These are phyloP conservation scores for Periconia digitata DNA, from an alignment of 2,329 filamentous ascomycete genomes.

Conservation along the genomic window DNA sequence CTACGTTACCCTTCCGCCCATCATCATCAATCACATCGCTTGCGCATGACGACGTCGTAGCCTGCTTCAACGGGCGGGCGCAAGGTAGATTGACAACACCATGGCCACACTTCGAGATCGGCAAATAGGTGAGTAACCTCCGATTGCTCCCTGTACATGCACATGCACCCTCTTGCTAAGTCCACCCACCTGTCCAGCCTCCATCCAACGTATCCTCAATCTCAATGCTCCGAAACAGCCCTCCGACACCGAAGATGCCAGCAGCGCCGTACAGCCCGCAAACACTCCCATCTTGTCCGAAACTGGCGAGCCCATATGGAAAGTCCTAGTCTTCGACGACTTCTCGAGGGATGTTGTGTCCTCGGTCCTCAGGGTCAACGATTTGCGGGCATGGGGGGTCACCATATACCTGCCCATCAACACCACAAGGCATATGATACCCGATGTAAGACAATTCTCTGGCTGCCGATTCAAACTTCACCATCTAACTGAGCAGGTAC, in stretches of 20 bases:
- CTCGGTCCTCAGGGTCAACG: constrained; percentile 90
- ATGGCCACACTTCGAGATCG: constrained; percentile 62
- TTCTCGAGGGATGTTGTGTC: constrained; percentile 92
- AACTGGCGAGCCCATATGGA: constrained; percentile 94
- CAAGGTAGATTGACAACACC: constrained; percentile 21
- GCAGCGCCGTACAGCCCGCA: constrained; percentile 61
- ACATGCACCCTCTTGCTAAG: constrained; percentile 13
- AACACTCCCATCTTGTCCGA: constrained; percentile 80
- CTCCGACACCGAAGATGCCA: constrained; percentile 63
- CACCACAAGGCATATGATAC: constrained; percentile 81
- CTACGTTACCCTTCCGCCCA: background rate
- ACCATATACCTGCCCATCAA: constrained; percentile 63
- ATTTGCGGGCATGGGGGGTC: constrained; percentile 85
- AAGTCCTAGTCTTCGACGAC: constrained; percentile 89
- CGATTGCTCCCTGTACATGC: too few species aligned
- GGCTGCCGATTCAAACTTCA: background rate
- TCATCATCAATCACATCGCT: background rate
- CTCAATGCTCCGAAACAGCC: constrained; percentile 71
- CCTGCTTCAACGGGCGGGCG: constrained; percentile 27
- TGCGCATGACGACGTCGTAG: constrained; percentile 23
- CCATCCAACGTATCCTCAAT: constrained; percentile 94
- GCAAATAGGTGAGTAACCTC: constrained; percentile 65
- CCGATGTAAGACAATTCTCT: constrained; percentile 64
- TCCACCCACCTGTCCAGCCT: constrained; percentile 58
- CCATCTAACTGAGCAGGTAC: constrained; percentile 43